Conservation (phyloP, 78 protist species). For the Tieghemostelium lacteum region DNA sequence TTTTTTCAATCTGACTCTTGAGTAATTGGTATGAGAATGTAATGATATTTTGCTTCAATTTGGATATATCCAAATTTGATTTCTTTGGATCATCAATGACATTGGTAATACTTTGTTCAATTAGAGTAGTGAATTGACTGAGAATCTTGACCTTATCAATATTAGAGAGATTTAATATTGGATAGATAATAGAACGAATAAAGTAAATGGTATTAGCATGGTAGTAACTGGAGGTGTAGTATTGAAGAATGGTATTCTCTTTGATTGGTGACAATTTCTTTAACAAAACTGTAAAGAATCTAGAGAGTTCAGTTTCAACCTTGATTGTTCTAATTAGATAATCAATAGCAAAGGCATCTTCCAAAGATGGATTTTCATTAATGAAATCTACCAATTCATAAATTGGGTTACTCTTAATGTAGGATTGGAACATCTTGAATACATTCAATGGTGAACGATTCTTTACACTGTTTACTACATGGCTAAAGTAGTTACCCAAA, state of each 20-base stretch:
- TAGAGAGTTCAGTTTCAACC: background rate
- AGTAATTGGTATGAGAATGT: background rate
- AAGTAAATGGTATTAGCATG: background rate
- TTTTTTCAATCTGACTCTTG: background rate
- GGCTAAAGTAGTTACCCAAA: background rate
- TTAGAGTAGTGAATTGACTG: too few relatives aligned
- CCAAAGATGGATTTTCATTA: background rate
- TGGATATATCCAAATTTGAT: too few relatives aligned
- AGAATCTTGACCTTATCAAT: background rate
- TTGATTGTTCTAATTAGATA: background rate
- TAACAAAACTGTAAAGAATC: background rate
- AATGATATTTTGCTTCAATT: too few relatives aligned
- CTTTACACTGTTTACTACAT: background rate
- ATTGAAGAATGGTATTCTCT: background rate
- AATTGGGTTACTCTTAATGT: background rate
- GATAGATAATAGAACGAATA: background rate
- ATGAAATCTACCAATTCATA: background rate
- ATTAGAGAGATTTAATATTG: background rate
- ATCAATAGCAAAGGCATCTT: background rate
- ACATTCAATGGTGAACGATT: background rate
- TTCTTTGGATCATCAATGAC: background rate
- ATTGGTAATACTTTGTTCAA: background rate
- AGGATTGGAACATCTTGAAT: too few relatives aligned
- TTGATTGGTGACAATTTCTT: background rate
- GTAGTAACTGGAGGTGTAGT: background rate